A percentile compares a stretch with the other conserved stretches of the same genome.
phyloP scores from a whole-genome alignment of 2,329 filamentous ascomycete genomes.

The Hymenoscyphus albidus region DNA sequence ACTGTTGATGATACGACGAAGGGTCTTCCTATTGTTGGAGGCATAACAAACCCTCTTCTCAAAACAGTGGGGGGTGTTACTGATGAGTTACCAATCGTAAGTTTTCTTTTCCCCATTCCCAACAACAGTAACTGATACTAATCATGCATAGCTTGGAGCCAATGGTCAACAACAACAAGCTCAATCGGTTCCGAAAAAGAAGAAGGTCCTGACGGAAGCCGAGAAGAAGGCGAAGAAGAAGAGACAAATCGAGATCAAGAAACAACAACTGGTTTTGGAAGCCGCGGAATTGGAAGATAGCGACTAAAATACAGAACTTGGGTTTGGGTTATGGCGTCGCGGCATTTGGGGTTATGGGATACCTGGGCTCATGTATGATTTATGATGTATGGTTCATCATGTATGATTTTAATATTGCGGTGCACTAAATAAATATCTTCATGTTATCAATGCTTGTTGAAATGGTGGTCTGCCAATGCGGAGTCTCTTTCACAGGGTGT shows the following conservation, averaged over 20 bases:
- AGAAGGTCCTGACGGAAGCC: slow-evolving; percentile 20
- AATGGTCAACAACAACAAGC: slow-evolving; percentile 15
- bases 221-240: slow-evolving; percentile 28
- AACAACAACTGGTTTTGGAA: slow-evolving; percentile 24
- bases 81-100: slow-evolving; percentile 24
- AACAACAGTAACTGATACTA: slow-evolving; percentile 6
- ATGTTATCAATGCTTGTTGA: not conserved
- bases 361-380: not conserved
- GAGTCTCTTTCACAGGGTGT: too few relatives aligned
- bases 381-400: not conserved
- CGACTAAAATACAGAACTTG: slow-evolving; percentile 8
- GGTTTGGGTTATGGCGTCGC: slow-evolving; percentile 1
- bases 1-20: slow-evolving; percentile 29
- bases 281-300: slow-evolving; percentile 25
- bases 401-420: not conserved
- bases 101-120: not conserved
- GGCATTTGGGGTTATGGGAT: not conserved
- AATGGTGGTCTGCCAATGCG: not conserved
- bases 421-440: not conserved
- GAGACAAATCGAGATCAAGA: slow-evolving; percentile 24
- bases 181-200: slow-evolving; percentile 10
- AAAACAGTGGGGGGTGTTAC: slow-evolving; percentile 30
- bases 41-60: slow-evolving; percentile 25
- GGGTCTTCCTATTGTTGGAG: slow-evolving; percentile 25
- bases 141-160: slow-evolving; percentile 17